These are phyloP conservation scores for Diaporthe sp. DNA, from an alignment of 2,329 filamentous ascomycete genomes.

Conservation along the genomic window DNA sequence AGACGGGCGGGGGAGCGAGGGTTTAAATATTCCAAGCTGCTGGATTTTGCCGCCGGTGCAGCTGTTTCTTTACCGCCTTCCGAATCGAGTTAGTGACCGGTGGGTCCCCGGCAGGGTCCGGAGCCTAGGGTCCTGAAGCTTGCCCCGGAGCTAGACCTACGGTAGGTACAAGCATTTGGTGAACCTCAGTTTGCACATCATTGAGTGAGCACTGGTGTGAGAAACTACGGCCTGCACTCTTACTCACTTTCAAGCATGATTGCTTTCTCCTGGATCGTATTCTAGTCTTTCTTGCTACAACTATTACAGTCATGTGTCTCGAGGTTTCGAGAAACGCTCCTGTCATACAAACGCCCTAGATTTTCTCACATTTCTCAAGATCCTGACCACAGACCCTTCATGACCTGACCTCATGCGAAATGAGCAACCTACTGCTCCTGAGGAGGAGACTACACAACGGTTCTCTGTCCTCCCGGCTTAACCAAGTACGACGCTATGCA, in stretches of 20 bases:
- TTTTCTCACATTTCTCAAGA: constrained; percentile 1
- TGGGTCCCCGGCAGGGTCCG: background rate
- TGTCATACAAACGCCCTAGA: background rate
- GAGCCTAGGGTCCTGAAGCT: constrained; percentile 1
- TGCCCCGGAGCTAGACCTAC: background rate
- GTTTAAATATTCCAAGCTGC: constrained; percentile 24
- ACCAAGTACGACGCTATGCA: constrained; percentile 42
- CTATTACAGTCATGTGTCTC: background rate
- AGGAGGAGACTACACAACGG: constrained; percentile 37
- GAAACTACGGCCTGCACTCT: background rate
- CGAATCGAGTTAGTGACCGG: background rate
- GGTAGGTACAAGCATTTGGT: background rate
- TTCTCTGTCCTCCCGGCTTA: constrained; percentile 35
- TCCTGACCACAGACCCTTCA: background rate
- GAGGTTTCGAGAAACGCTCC: background rate
- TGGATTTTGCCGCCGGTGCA: constrained; percentile 12
- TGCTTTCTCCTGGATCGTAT: background rate
- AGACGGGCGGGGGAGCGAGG: constrained; percentile 41
- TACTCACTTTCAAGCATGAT: too few species aligned
- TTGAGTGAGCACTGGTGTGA: background rate
- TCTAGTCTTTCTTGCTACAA: background rate
- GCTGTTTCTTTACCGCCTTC: constrained; percentile 2
- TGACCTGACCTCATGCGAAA: constrained; percentile 33
- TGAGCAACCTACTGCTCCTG: constrained; percentile 40
- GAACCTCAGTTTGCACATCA: constrained; percentile 6